phyloP scores from a whole-genome alignment of 1,284 basidiomycete species.

The Irpex sp. region DNA sequence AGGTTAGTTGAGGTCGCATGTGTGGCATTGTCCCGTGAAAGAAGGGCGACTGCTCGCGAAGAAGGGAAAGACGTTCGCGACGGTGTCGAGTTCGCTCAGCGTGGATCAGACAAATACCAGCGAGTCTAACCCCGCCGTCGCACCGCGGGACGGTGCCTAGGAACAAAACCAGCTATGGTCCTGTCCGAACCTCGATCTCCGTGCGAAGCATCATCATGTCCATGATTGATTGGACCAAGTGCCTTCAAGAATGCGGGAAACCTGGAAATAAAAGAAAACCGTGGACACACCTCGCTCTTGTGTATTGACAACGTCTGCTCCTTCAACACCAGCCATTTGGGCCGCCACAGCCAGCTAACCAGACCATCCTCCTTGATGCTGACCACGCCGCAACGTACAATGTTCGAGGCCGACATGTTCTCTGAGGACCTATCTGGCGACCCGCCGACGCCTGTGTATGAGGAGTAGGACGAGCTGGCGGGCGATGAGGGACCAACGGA shows the following conservation, averaged over 20 bases:
- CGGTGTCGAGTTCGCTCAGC: too few species aligned
- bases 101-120: background rate
- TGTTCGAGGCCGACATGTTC: constrained; percentile 33
- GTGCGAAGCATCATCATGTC: background rate
- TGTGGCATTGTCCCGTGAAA: background rate
- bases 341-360: constrained; percentile 90
- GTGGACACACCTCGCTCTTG: constrained; percentile 83
- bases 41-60: background rate
- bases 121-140: background rate
- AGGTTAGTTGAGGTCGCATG: background rate
- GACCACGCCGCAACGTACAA: constrained; percentile 68
- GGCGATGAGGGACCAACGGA: constrained; percentile 46
- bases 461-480: constrained; percentile 52
- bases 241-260: background rate
- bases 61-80: too few species aligned
- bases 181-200: background rate
- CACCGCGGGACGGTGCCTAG: background rate
- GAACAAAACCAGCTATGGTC: background rate
- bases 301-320: constrained; percentile 82
- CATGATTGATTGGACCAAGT: background rate
- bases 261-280: constrained; percentile 7
- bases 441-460: constrained; percentile 73
- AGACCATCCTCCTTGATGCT: constrained; percentile 89
- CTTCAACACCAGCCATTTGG: constrained; percentile 87
- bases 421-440: constrained; percentile 62